Percentiles rank a stretch among this genome's conserved stretches.
Evolutionary conservation across 1,139 yeast species (phyloP).

Genomic region (Suhomyces guaymorum): DNA sequence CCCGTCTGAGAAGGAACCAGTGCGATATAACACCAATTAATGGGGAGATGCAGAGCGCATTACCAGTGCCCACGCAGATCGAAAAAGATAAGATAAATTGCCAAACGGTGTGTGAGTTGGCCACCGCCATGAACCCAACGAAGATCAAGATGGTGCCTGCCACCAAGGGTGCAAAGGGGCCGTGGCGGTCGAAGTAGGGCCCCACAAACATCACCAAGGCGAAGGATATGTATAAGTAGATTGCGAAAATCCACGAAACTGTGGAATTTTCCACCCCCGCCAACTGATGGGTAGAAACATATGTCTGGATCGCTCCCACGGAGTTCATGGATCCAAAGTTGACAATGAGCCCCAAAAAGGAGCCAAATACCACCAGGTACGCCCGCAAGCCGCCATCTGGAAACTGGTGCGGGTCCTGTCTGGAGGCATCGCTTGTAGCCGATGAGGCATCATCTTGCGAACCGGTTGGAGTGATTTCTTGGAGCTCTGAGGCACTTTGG

Average conservation of each 20-base stretch:
- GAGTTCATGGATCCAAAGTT: slow-evolving; percentile 36
- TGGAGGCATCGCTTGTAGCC: no score
- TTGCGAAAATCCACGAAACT: slow-evolving; percentile 41
- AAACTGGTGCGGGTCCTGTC: no score
- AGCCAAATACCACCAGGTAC: slow-evolving; percentile 35
- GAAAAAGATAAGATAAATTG: slow-evolving; percentile 40
- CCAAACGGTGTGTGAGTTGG: slow-evolving; percentile 30
- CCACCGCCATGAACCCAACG: slow-evolving; percentile 38
- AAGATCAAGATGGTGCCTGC: slow-evolving; percentile 29
- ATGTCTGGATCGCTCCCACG: slow-evolving; percentile 41
- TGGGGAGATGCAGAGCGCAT: slow-evolving; percentile 39
- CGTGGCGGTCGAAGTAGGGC: slow-evolving; percentile 38
- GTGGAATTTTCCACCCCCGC: slow-evolving; percentile 20
- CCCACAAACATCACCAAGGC: slow-evolving; percentile 37
- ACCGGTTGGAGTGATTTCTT: no score
- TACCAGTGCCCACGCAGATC: slow-evolving; percentile 36
- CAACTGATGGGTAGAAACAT: slow-evolving; percentile 35
- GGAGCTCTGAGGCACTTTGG: no score
- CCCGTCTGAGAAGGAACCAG: slow-evolving; percentile 39
- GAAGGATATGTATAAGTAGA: slow-evolving; percentile 34
- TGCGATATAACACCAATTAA: slow-evolving; percentile 40
- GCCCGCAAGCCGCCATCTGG: slow-evolving; percentile 37
- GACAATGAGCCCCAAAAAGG: slow-evolving; percentile 34
- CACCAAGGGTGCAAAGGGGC: slow-evolving; percentile 29
- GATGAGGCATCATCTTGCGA: no score